These are phyloP conservation scores for Xylaria sp. DNA, from an alignment of 495 filamentous ascomycete species.

Conservation along the genomic window DNA sequence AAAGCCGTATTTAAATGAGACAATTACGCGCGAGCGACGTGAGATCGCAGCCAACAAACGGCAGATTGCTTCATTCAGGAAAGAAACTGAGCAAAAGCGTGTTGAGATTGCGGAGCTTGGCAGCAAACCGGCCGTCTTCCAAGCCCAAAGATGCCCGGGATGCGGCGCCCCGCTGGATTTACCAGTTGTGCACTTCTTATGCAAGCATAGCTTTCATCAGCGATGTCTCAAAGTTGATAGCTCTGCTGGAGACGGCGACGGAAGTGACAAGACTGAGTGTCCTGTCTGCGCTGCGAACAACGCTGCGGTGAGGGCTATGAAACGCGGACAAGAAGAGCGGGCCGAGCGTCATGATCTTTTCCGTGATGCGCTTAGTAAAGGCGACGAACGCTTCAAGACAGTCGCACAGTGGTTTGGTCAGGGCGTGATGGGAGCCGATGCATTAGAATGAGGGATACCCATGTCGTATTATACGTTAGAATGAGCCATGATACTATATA, in stretches of 20 bases:
- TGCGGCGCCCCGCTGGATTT: constrained; percentile 80
- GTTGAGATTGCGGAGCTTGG: constrained; percentile 78
- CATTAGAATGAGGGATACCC: constrained; percentile 13
- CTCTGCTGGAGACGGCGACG: constrained; percentile 46
- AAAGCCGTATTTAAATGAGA: constrained; percentile 87
- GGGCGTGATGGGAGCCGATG: constrained; percentile 75
- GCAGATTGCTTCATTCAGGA: constrained; percentile 82
- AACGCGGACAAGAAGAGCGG: constrained; percentile 84
- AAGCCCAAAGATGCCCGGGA: constrained; percentile 82
- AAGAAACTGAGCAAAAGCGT: constrained; percentile 80
- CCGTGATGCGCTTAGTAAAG: constrained; percentile 76
- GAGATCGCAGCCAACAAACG: constrained; percentile 85
- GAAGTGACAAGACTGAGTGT: constrained; percentile 76
- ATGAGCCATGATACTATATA: constrained; percentile 13
- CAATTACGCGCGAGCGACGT: constrained; percentile 84
- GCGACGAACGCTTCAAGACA: constrained; percentile 83
- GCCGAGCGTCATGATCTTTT: constrained; percentile 92
- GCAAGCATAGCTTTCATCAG: constrained; percentile 95
- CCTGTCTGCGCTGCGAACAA: constrained; percentile 83
- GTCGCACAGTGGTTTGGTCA: constrained; percentile 93
- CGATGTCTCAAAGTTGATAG: constrained; percentile 66
- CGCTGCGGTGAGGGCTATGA: constrained; percentile 83
- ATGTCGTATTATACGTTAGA: background rate
- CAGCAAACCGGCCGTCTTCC: constrained; percentile 85
- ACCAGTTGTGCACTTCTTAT: constrained; percentile 92